A percentile compares a stretch with the other conserved stretches of the same genome.
phyloP scores from a whole-genome alignment of 352 stramenopile species.

The Phytophthora palmivora region DNA sequence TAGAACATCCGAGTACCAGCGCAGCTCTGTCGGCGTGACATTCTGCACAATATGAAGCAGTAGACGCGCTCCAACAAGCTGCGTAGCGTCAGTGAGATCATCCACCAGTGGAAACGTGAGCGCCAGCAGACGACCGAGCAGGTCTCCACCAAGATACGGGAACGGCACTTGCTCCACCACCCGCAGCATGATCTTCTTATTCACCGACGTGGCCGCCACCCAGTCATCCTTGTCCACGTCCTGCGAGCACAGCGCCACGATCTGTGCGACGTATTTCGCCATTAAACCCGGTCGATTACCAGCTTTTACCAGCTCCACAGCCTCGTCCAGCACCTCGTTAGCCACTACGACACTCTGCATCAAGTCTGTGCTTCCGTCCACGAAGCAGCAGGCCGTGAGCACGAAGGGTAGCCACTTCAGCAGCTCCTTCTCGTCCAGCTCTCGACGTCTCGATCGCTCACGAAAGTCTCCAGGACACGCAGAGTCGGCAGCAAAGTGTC shows the following conservation, averaged over 20 bases:
- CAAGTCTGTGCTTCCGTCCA: conserved; percentile 28
- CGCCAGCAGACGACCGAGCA: conserved; percentile 77
- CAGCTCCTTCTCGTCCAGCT: conserved; percentile 27
- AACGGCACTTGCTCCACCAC: conserved; percentile 63
- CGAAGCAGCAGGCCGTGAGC: conserved; percentile 43
- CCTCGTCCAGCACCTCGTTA: conserved; percentile 32
- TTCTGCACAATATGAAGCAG: conserved; percentile 68
- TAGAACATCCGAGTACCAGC: conserved; percentile 83
- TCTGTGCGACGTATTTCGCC: conserved; percentile 39
- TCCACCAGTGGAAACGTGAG: conserved; percentile 85
- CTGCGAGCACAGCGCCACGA: conserved; percentile 58
- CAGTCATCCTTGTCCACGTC: conserved; percentile 74
- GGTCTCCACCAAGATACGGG: conserved; percentile 67
- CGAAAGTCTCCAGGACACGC: conserved; percentile 31
- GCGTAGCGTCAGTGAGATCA: conserved; percentile 66
- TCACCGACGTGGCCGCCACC: conserved; percentile 47
- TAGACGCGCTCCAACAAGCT: conserved; percentile 65
- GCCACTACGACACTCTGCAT: conserved; percentile 33
- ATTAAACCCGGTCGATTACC: conserved; percentile 26
- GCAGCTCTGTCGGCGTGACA: conserved; percentile 76
- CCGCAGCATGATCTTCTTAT: conserved; percentile 67
- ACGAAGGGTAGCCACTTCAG: conserved; percentile 51
- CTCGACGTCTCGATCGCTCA: conserved; percentile 6
- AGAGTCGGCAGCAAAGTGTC: conserved; percentile 38
- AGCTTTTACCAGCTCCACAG: conserved; percentile 20